phyloP scores from a whole-genome alignment of 352 stramenopile species.

The Salisapilia sapeloensis region DNA sequence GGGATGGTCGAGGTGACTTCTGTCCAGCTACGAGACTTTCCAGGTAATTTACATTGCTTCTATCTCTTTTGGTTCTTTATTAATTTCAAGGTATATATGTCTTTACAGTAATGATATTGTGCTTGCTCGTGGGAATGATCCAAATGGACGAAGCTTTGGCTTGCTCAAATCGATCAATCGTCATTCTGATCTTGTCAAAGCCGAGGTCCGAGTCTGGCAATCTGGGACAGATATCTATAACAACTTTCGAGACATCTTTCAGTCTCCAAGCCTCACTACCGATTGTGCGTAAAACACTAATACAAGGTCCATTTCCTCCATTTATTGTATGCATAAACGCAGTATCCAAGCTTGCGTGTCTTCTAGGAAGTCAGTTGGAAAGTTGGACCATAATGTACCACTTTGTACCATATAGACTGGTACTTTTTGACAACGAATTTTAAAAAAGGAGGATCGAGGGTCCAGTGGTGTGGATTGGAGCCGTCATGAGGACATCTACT shows the following conservation, averaged over 20 bases:
- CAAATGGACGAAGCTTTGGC: conserved; percentile 12
- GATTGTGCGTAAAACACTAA: too few species aligned
- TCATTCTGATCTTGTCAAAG: conserved; percentile 13
- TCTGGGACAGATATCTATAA: conserved; percentile 38
- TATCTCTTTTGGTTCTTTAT: not conserved
- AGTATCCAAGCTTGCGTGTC: too few species aligned
- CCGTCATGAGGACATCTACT: too few species aligned
- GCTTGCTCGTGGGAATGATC: conserved; percentile 27
- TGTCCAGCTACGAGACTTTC: conserved; percentile 33
- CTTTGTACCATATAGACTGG: too few species aligned
- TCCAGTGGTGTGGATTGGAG: too few species aligned
- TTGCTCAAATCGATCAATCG: conserved; percentile 16
- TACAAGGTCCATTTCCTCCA: too few species aligned
- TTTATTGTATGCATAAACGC: too few species aligned
- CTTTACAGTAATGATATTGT: conserved; percentile 27
- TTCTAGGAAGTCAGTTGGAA: too few species aligned
- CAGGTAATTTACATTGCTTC: conserved; percentile 12
- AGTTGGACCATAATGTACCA: too few species aligned
- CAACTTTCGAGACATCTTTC: conserved; percentile 19
- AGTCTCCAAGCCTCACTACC: too few species aligned
- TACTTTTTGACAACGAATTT: too few species aligned
- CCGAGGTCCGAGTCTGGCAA: conserved; percentile 32
- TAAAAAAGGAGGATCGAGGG: too few species aligned
- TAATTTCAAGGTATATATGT: not conserved
- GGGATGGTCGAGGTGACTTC: conserved; percentile 53